Evolutionary conservation across 371 early-diverging fungal species (phyloP), one percentile per base, ranked within the genome.

Genomic region (Syncephalastrum sp.): DNA sequence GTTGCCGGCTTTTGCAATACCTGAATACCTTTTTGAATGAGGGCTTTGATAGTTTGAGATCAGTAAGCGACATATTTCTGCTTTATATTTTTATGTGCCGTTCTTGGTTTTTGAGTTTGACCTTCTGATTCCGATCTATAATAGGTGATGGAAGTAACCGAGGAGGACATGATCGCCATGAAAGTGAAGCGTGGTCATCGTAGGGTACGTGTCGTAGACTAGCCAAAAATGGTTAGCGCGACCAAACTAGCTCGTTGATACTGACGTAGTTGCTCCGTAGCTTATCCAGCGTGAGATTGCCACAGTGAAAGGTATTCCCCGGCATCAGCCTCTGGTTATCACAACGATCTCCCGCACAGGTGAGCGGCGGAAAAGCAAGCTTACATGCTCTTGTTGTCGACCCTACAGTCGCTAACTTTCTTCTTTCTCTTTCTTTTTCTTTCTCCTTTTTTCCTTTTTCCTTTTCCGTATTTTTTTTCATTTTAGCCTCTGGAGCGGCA

Each of bases 101-200:
- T 33, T 33, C 8, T 33, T 33, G 3, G 10, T 33, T 33, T 33
- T 33, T 33, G 38, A 33, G 38, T 33, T 33, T 33, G 38, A 0
- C 38, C 38, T 33, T 33, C 6, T 33, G 38, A 33, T 33, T 10
- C 38, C 38, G 8, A 5, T 33, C 8, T 33, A 33, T 33, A 8
- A 8, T 33, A 33, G 38, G 6, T 33, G 10, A 5, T 33, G 10
- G 80, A 79, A 42, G 67, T 79, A 21, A 76, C 77, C 15, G 80
- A 79, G 54, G 62, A 63, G 2, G 80, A 79, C 50, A 49, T 79
- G 19, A 57, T 68, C 38, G 75, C 69, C 4, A 57, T 79, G 56
- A 61, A 70, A 12, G 73, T 76, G 8, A 79, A 79, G 24, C 56
- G 80, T 48, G 80, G 80, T 10, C 80, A 79, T 56, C 63, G 80